Base-by-base conservation (phyloP, 2,329 filamentous ascomycete genomes). In the Aspergillus novoparasiticus region DNA sequence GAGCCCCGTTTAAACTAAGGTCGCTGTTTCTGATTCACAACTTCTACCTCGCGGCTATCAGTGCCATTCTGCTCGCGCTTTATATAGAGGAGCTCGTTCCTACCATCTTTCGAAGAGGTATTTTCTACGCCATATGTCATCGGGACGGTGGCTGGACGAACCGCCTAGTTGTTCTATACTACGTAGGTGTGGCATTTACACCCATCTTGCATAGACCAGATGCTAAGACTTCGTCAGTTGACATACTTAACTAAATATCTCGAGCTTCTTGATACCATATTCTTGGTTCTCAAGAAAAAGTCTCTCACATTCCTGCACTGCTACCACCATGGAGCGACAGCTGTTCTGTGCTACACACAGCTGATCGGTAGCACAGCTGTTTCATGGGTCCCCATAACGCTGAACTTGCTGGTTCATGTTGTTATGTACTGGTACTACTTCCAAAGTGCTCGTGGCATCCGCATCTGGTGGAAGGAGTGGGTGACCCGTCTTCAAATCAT, bases 381-480 rank as follows among this genome's bases (percentile, higher is more conserved):
- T 62, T 96, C 93, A 63, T 97, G 94, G 94, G 92, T 96, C 61
- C 89, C 90, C 67, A 97, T 97, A 77, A 90, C 88, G 57, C 87
- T 97, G 71, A 97, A 97, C 86, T 82, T 97, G 76, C 88, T 87
- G 66, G 94, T 97, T 62, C 94, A 97, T 82, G 94, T 97, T 63
- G 91, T 97, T 78, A 97, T 97, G 94, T 97, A 97, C 89, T 97
- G 93, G 94, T 97, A 97, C 89, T 97, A 98, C 88, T 97, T 97
- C 89, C 94, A 97, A 86, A 93, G 92, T 75, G 93, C 94, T 60
- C 93, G 94, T 72, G 94, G 94, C 71, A 87, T 97, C 80, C 90
- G 89, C 75, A 95, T 97, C 82, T 97, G 94, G 94, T 98, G 94
- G 94, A 97, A 98, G 90, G 92, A 97, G 83, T 97, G 94, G 90